Conservation (phyloP, 208 protist genomes). For the Phytomonas francai region DNA sequence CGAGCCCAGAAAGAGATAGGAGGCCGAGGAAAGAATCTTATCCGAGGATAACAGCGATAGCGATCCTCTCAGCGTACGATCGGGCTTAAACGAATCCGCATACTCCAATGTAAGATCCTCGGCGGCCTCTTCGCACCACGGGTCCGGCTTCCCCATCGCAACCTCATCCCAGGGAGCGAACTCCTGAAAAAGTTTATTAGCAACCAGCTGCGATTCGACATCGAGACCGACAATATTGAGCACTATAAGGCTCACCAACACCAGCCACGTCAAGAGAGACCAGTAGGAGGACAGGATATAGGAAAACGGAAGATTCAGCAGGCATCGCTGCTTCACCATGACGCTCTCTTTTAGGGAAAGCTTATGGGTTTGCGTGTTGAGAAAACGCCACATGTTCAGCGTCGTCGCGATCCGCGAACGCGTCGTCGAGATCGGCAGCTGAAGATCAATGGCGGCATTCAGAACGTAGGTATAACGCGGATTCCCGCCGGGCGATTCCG, state of each 20-base stretch:
- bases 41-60: constrained; percentile 32
- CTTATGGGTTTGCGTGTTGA: constrained; percentile 80
- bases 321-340: constrained; percentile 74
- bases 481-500: constrained; percentile 75
- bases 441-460: constrained; percentile 82
- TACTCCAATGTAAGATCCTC: constrained; percentile 48
- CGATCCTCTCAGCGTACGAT: constrained; percentile 18
- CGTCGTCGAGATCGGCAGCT: constrained; percentile 82
- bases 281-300: constrained; percentile 87
- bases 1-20: constrained; percentile 64
- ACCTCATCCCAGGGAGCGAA: constrained; percentile 72
- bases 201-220: constrained; percentile 78
- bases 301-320: constrained; percentile 71
- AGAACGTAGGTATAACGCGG: constrained; percentile 87
- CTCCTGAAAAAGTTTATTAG: constrained; percentile 69
- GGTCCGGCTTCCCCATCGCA: constrained; percentile 10
- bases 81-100: constrained; percentile 45
- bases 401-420: constrained; percentile 82
- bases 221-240: constrained; percentile 79
- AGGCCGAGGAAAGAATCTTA: constrained; percentile 64
- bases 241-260: constrained; percentile 43
- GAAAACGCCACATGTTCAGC: constrained; percentile 85
- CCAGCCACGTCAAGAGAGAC: constrained; percentile 72
- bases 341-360: constrained; percentile 61
- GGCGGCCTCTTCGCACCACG: constrained; percentile 20